Conservation (phyloP, 164 flowering plant genomes). For the Umbilicus rupestris region DNA sequence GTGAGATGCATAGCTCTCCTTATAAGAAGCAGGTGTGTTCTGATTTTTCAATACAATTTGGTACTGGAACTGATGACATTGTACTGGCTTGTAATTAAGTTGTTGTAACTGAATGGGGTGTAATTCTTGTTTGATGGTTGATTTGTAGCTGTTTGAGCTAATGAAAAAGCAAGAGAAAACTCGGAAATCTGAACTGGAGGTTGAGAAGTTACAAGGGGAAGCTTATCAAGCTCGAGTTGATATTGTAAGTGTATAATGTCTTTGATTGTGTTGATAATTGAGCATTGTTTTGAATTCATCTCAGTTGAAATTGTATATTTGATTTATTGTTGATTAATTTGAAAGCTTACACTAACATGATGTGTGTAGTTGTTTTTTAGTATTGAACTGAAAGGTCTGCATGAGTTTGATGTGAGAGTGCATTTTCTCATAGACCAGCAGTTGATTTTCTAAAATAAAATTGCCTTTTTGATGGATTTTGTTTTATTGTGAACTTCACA, state of each 20-base stretch:
- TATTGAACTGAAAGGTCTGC: background rate
- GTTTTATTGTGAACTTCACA: background rate
- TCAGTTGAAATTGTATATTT: background rate
- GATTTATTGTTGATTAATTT: background rate
- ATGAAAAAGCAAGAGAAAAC: constrained; percentile 72
- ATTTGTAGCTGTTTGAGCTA: constrained; percentile 43
- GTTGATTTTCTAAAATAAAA: background rate
- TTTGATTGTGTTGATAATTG: too few species aligned
- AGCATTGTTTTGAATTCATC: background rate
- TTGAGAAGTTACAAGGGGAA: constrained; percentile 41
- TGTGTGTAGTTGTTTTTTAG: too few species aligned
- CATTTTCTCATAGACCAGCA: background rate
- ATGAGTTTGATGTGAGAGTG: background rate
- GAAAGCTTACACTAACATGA: background rate
- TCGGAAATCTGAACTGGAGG: constrained; percentile 48
- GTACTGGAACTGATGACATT: too few species aligned
- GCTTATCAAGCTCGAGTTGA: constrained; percentile 43
- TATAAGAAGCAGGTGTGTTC: constrained; percentile 44
- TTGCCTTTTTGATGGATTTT: constrained; percentile 2
- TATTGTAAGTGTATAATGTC: constrained; percentile 36
- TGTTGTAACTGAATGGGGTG: background rate
- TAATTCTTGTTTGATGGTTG: background rate
- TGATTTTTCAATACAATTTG: background rate
- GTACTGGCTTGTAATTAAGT: background rate
- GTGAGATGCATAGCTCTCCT: constrained; percentile 54